Base-by-base conservation (phyloP, 2,329 filamentous ascomycete species). In the Pseudocercospora fuligena region DNA sequence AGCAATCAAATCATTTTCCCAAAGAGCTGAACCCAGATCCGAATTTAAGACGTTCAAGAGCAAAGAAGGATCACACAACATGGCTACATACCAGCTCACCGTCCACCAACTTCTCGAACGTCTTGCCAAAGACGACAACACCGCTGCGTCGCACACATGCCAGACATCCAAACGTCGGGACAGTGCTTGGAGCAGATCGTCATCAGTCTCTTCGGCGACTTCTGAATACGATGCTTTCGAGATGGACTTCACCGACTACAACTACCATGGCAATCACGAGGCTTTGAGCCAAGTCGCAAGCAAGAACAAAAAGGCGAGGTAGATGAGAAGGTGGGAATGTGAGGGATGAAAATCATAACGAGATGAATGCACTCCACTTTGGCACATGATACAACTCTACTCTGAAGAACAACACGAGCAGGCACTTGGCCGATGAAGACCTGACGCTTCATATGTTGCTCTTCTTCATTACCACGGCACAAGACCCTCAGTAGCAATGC, bases 21-120 rank as follows among this genome's bases (percentile, higher is more conserved):
- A n/a, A 29, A 29, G 27, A 29, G 3, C 27, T 29, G 27, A 3
- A 29, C 7, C 27, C 27, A 29, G 27, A 29, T 29, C 7, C 27
- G 5, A 5, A 31, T 2, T 31, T 8, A 8, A 31, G 3, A 16
- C n/a, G 9, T 19, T 29, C 43, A 60, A 43, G 29, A 21, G 60
- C 54, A 47, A 4, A 21, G 4, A 9, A 33, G 54, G 9, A 11
- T 31, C 12, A 25, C 8, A 12, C 59, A 66, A n/a, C 40, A 72
- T 72, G 70, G 65, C 70, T 5, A 70, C 68, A 61, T 72, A 72
- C 62, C 63, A 70, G 29, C 66, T 72, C 54, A 70, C 68, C 23
- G 62, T 70, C 46, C 68, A 72, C 59, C 63, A 70, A 57, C 68
- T 72, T 57, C 62, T 72, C 29, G 56, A 63, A 14, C 66, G 70